Percentiles rank a stretch among this genome's conserved stretches.
These are phyloP conservation scores for Diddensiella transvaalensis DNA, from an alignment of 805 yeast species.

Conservation along the genomic window DNA sequence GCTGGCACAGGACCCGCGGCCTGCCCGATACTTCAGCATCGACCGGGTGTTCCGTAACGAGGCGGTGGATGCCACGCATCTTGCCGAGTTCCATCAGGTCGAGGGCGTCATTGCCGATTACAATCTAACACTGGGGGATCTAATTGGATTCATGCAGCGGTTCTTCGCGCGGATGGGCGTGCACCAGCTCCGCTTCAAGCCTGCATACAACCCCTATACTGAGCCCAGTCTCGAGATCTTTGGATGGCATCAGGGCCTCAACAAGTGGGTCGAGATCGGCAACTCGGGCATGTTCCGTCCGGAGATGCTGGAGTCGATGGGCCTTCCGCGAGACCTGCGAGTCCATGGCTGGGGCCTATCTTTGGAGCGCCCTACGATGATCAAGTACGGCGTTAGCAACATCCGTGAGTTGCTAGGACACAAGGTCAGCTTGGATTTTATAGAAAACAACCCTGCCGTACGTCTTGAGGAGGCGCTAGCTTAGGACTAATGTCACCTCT, in stretches of 20 bases:
- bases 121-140: conserved; percentile 88
- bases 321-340: conserved; percentile 88
- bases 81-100: conserved; percentile 98
- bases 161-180: conserved; percentile 98
- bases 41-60: conserved; percentile 99
- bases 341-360: conserved; percentile 98
- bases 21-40: conserved; percentile 88
- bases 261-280: conserved; percentile 99
- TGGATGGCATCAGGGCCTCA: conserved; percentile 92
- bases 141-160: conserved; percentile 97
- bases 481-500: conserved; percentile 20
- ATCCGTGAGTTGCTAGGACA: conserved; percentile 97
- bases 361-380: conserved; percentile 98
- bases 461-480: conserved; percentile 78
- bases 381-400: conserved; percentile 91
- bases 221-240: conserved; percentile 98
- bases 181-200: conserved; percentile 89
- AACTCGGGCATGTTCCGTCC: conserved; percentile 99
- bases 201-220: conserved; percentile 98
- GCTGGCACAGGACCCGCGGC: conserved; percentile 81
- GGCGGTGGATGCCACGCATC: conserved; percentile 98
- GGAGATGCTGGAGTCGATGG: conserved; percentile 98
- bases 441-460: conserved; percentile 96
- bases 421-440: conserved; percentile 90
- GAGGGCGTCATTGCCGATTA: conserved; percentile 99